These are phyloP conservation scores for Hypoxylon sp. DNA, from an alignment of 2,329 filamentous ascomycete genomes.

Conservation along the genomic window DNA sequence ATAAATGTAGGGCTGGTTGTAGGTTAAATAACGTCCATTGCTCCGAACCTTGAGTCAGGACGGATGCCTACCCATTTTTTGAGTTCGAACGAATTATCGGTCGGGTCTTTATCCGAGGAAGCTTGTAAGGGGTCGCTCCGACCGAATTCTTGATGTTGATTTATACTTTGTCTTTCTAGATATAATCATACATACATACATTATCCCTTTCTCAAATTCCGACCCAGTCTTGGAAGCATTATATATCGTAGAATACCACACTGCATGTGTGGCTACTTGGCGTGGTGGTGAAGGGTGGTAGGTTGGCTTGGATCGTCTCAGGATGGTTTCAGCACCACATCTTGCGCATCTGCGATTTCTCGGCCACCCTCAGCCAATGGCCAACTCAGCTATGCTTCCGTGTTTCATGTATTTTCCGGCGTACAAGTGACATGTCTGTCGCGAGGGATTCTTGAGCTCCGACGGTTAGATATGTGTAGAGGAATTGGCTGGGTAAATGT, in stretches of 20 bases:
- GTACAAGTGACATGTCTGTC: conserved; percentile 12
- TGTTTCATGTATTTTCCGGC: conserved; percentile 32
- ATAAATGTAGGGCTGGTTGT: conserved; percentile 2
- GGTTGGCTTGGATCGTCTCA: conserved; percentile 44
- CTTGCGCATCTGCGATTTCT: conserved; percentile 18
- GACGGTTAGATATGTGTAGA: conserved; percentile 2
- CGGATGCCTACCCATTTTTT: neutral
- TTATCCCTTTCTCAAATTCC: neutral
- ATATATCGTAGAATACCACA: neutral
- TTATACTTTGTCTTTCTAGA: conserved; percentile 1
- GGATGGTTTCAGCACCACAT: conserved; percentile 45
- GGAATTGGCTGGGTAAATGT: conserved; percentile 10
- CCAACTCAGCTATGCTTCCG: conserved; percentile 17
- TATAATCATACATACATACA: conserved; percentile 2
- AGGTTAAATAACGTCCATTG: neutral
- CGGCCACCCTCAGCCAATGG: conserved; percentile 17
- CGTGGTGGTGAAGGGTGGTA: conserved; percentile 17
- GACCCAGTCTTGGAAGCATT: neutral
- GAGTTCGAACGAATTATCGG: neutral
- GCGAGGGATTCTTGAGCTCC: conserved; percentile 4
- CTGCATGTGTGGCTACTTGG: neutral
- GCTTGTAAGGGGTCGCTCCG: no score
- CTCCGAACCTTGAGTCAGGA: neutral
- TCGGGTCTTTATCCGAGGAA: neutral
- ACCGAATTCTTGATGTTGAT: neutral